Evolutionary conservation across 2,329 filamentous ascomycete species (phyloP).

Genomic region (Aspergillus intermedius): DNA sequence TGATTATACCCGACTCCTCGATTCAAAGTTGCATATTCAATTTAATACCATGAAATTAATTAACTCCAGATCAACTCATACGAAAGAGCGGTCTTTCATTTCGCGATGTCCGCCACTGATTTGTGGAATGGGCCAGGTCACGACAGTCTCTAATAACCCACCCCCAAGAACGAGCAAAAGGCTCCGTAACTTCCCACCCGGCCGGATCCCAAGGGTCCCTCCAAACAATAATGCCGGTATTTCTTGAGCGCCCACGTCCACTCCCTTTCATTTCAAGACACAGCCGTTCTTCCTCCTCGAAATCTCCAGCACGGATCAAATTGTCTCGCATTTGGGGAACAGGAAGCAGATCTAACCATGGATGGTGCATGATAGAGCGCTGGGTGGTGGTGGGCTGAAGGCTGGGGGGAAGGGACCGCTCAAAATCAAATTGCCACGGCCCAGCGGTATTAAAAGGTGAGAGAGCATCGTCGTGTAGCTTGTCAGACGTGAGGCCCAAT

Average conservation of each 20-base stretch:
- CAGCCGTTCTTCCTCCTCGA: slow-evolving; percentile 10
- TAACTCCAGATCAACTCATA: too few relatives aligned
- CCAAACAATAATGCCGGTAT: slow-evolving; percentile 27
- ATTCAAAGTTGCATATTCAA: too few relatives aligned
- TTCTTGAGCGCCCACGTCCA: not conserved
- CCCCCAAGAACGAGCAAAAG: slow-evolving; percentile 35
- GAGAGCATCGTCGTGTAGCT: slow-evolving; percentile 13
- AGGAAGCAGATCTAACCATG: slow-evolving; percentile 21
- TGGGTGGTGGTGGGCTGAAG: slow-evolving; percentile 17
- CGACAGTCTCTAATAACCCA: slow-evolving; percentile 36
- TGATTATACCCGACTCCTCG: too few relatives aligned
- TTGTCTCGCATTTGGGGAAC: slow-evolving; percentile 16
- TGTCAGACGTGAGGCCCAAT: slow-evolving; percentile 8
- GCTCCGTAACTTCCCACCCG: slow-evolving; percentile 40
- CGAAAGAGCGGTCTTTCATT: slow-evolving; percentile 1
- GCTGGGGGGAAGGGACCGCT: slow-evolving; percentile 4
- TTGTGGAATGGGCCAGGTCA: slow-evolving; percentile 33
- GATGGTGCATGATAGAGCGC: slow-evolving; percentile 14
- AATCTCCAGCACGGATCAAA: slow-evolving; percentile 10
- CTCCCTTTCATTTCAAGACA: slow-evolving; percentile 12
- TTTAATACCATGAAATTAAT: too few relatives aligned
- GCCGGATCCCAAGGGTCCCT: slow-evolving; percentile 32
- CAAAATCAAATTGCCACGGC: slow-evolving; percentile 3
- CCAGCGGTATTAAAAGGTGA: slow-evolving; percentile 12
- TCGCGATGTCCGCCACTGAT: slow-evolving; percentile 31